Evolutionary conservation across 176 grass and related monocot genomes (phyloP).

Genomic region (Oryza brachyantha): DNA sequence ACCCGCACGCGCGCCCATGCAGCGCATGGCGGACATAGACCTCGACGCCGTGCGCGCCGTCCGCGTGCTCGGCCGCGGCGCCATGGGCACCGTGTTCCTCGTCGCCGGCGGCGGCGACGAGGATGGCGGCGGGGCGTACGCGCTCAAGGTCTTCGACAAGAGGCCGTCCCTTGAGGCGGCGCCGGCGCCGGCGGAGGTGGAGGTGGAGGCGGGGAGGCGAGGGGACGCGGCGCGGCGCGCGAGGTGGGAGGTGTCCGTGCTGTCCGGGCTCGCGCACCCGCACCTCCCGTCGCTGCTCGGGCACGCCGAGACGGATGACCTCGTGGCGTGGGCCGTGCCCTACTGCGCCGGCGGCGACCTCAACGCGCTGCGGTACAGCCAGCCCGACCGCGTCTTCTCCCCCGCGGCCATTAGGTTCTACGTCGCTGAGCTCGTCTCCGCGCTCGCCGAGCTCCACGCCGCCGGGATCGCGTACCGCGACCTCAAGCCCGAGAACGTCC

Average conservation of each 20-base stretch:
- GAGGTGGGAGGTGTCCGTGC: constrained; percentile 73
- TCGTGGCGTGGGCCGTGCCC: constrained; percentile 80
- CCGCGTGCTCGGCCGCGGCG: constrained; percentile 83
- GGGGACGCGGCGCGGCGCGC: constrained; percentile 64
- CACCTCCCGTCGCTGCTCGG: constrained; percentile 78
- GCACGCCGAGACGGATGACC: constrained; percentile 61
- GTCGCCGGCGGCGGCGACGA: constrained; percentile 26
- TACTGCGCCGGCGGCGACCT: constrained; percentile 95
- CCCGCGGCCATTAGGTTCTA: constrained; percentile 79
- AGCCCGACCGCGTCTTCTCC: constrained; percentile 77
- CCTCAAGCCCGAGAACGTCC: constrained; percentile 95
- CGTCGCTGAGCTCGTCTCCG: constrained; percentile 74
- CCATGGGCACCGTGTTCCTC: constrained; percentile 97
- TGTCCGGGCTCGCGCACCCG: constrained; percentile 70
- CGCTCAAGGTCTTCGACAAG: constrained; percentile 96
- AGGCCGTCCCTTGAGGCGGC: constrained; percentile 5
- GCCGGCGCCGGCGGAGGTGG: neutral
- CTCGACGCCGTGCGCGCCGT: constrained; percentile 51
- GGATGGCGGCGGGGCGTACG: constrained; percentile 49
- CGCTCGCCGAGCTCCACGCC: constrained; percentile 77
- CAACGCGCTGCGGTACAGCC: constrained; percentile 66
- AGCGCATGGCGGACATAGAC: constrained; percentile 42
- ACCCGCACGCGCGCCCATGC: neutral
- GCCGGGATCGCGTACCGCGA: constrained; percentile 86
- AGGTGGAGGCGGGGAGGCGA: neutral